Evolutionary conservation across 2,329 filamentous ascomycete genomes (phyloP).

Genomic region (Talaromyces islandicus): DNA sequence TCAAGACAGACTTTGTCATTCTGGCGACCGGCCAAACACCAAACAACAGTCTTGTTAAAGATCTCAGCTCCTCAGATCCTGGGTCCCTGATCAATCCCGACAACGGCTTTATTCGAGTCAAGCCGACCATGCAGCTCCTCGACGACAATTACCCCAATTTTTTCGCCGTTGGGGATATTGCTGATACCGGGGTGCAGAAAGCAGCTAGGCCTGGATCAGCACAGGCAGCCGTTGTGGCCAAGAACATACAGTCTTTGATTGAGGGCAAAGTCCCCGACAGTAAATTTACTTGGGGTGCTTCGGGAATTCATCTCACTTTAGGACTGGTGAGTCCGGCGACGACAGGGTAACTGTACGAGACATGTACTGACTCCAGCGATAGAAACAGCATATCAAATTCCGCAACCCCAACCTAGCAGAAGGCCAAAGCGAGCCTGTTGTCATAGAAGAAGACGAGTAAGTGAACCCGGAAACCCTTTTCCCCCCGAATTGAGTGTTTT

Average conservation of each 20-base stretch:
- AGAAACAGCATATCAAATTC: constrained; percentile 34
- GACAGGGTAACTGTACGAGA: neutral
- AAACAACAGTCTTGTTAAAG: constrained; percentile 35
- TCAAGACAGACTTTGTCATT: constrained; percentile 38
- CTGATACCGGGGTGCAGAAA: constrained; percentile 30
- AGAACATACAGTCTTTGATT: constrained; percentile 28
- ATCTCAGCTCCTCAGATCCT: constrained; percentile 20
- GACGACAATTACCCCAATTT: constrained; percentile 25
- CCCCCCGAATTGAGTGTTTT: neutral
- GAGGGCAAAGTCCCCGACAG: constrained; percentile 21
- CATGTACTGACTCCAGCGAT: neutral
- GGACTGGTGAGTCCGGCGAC: constrained; percentile 24
- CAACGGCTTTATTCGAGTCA: constrained; percentile 28
- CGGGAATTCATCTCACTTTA: constrained; percentile 28
- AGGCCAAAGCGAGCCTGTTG: constrained; percentile 28
- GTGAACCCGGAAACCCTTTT: constrained; percentile 5
- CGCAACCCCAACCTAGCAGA: constrained; percentile 29
- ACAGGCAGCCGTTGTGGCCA: constrained; percentile 27
- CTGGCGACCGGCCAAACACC: constrained; percentile 45
- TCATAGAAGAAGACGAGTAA: constrained; percentile 28
- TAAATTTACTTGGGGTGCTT: constrained; percentile 21
- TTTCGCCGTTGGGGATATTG: constrained; percentile 31
- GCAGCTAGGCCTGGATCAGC: constrained; percentile 26
- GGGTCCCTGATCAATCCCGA: constrained; percentile 26
- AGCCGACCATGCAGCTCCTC: constrained; percentile 28